Evolutionary conservation across 345 rosid genomes (phyloP), one percentile per base, ranked within the genome.

Genomic region (Balakata baccata): DNA sequence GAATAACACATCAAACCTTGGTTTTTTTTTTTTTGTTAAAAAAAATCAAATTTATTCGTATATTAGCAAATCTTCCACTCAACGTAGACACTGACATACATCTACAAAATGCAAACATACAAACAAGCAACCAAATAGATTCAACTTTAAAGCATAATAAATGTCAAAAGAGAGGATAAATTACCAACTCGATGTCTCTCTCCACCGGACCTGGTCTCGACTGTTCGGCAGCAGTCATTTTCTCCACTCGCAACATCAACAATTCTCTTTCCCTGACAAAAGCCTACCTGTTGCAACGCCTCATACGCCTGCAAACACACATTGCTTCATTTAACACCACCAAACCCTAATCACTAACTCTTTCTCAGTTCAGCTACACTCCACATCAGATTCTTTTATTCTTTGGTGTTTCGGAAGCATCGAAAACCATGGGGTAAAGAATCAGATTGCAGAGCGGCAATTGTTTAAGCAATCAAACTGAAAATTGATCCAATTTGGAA

Each of bases 141-240:
- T 13, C 54, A 39, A 14, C 34, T n/a, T 57, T 57, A 57, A 57
- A n/a, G 8, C 5, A 41, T 62, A 43, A 64, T 49, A 25, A 58
- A 37, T 52, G 49, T 38, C 7, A 38, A 56, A 58, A 38, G 4
- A 11, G 18, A 37, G n/a, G 72, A 56, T 3, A 66, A 52, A 54
- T 75, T 81, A 88, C 92, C 87, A 88, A 77, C 79, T 86, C 92
- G 72, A 82, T 79, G 76, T 85, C 89, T 75, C 92, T 83, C 82
- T 86, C 92, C 50, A 80, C 71, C 49, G 85, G 78, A 50, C 77
- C 75, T 29, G 79, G 63, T 57, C 74, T 76, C 18, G 81, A 73
- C 67, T 68, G 85, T 68, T 84, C 75, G 34, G 78, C 64, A 22
- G 76, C 71, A 71, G 85, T 75, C 85, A 81, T 75, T 71, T 57